Base-by-base conservation (phyloP, 2,329 filamentous ascomycete species). In the Aspergillus sp. region DNA sequence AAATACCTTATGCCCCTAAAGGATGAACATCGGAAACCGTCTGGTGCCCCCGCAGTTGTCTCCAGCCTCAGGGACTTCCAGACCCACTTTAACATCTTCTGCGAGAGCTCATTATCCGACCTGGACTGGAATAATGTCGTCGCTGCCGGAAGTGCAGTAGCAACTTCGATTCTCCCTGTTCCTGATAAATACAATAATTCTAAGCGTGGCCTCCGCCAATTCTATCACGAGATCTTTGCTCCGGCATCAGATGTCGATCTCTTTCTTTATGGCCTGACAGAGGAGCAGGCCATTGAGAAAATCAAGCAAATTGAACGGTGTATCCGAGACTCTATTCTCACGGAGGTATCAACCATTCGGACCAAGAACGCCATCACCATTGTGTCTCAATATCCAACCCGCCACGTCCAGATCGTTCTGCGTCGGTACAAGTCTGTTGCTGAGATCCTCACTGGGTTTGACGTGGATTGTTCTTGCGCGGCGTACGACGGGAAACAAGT, bases 331-430 rank as follows among this genome's bases (percentile, higher is more conserved):
- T 86, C 89, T 3, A 87, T 96, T 53, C 79, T 96, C 21, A 84
- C 87, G n/a, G 91, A 96, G 73, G 90, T 89, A 1, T 93, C 90
- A 2, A 90, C 90, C 0, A 85, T 96, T 46, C 84, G 91, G 37
- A 96, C 91, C 17, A 96, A 93, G 77, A 89, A 96, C 68, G 89
- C 91, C 9, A 87, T 96, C 57, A 96, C 91, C 0, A 95, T 96
- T 68, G 90, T 85, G 35, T 91, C 88, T 45, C 87, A 93, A 71
- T 93, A 95, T 68, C 91, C 91, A 0, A 91, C 87, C 37, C 87
- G 91, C 2, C 91, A 96, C 70, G 83, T 96, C 3, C 90, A 93
- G 80, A 91, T 96, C 65, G 91, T 96, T 21, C 81, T 96, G 31
- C 88, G 91, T 37, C 86, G 95, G 39, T 96, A 96, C 78, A 90